Evolutionary conservation across 2,329 filamentous ascomycete genomes (phyloP).

Genomic region (Aspergillus tamarii): DNA sequence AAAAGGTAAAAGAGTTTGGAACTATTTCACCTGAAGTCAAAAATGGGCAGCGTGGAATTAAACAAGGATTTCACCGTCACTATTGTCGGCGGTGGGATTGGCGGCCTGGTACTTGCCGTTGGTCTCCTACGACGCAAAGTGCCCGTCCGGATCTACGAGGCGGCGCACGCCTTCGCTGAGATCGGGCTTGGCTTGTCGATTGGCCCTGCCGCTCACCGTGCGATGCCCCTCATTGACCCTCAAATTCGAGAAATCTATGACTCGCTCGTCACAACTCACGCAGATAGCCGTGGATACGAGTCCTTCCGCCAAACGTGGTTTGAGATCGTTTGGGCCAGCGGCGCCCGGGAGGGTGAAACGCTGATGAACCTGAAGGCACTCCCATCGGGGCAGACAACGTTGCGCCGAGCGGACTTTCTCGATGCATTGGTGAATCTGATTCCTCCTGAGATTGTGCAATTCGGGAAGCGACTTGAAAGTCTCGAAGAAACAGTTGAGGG

Average conservation of each 20-base stretch:
- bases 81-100: conserved; percentile 63
- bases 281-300: conserved; percentile 36
- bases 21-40: neutral
- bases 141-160: conserved; percentile 58
- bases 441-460: conserved; percentile 34
- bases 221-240: conserved; percentile 58
- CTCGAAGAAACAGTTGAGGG: conserved; percentile 23
- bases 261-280: conserved; percentile 35
- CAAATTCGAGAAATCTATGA: conserved; percentile 33
- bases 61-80: conserved; percentile 48
- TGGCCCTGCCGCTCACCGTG: conserved; percentile 58
- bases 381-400: conserved; percentile 35
- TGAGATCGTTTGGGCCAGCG: conserved; percentile 33
- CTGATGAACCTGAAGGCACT: conserved; percentile 34
- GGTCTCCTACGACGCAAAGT: conserved; percentile 52
- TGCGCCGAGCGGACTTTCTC: conserved; percentile 37
- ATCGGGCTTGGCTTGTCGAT: conserved; percentile 63
- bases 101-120: conserved; percentile 58
- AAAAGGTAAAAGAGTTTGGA: neutral
- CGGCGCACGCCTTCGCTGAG: conserved; percentile 58
- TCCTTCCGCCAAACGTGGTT: conserved; percentile 35
- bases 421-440: conserved; percentile 36
- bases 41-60: conserved; percentile 14
- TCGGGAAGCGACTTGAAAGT: conserved; percentile 34
- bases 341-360: conserved; percentile 24